Evolutionary conservation across 176 grass and related monocot species (phyloP).

Genomic region (Rhipidocladum racemiflorum): DNA sequence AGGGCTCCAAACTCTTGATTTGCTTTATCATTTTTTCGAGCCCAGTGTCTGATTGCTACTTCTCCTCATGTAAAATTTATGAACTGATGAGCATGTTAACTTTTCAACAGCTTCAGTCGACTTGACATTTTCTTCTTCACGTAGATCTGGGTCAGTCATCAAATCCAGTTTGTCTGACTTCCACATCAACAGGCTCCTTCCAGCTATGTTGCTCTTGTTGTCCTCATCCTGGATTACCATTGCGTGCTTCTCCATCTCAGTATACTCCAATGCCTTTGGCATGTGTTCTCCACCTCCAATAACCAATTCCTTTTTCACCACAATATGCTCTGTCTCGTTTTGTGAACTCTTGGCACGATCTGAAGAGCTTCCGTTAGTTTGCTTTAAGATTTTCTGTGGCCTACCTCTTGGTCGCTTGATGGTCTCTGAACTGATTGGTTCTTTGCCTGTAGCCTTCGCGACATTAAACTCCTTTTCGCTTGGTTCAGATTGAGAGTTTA

Average conservation of each 20-base stretch:
- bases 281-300: not conserved
- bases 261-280: not conserved
- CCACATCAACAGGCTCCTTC: not conserved
- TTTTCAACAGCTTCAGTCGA: slow-evolving; percentile 3
- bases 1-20: not conserved
- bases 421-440: not conserved
- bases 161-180: not conserved
- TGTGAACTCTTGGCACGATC: not conserved
- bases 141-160: not conserved
- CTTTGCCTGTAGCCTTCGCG: not conserved
- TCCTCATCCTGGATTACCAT: slow-evolving; percentile 3
- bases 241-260: not conserved
- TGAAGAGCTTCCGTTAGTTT: not conserved
- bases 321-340: not conserved
- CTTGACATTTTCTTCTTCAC: slow-evolving; percentile 15
- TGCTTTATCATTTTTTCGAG: not conserved
- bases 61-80: slow-evolving; percentile 51
- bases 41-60: not conserved
- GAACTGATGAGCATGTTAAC: not conserved
- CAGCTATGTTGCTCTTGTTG: not conserved
- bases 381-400: slow-evolving; percentile 32
- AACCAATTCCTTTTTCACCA: not conserved
- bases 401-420: slow-evolving; percentile 19
- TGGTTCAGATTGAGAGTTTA: slow-evolving; percentile 15
- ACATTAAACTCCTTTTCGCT: slow-evolving; percentile 10